These are phyloP conservation scores for Vitis amurensis DNA, from an alignment of 164 flowering plant species.

Conservation along the genomic window DNA sequence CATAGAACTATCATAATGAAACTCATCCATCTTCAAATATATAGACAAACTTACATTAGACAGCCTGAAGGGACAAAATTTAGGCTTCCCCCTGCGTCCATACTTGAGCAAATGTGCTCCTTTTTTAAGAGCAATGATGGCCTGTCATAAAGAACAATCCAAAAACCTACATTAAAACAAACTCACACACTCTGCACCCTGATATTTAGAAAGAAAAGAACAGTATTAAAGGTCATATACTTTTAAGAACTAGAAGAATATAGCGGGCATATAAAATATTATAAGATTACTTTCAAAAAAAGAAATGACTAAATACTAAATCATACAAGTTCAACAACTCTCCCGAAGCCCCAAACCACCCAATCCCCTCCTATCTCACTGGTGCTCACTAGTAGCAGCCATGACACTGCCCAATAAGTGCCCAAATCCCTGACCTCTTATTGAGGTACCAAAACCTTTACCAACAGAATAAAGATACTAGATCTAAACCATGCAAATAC, in stretches of 20 bases:
- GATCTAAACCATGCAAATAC: too few relatives aligned
- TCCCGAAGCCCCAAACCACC: too few relatives aligned
- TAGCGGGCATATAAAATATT: too few relatives aligned
- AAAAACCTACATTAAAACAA: constrained; percentile 10
- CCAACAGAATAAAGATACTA: too few relatives aligned
- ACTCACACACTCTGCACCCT: neutral
- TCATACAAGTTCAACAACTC: too few relatives aligned
- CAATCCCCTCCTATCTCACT: too few relatives aligned
- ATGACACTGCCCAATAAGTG: too few relatives aligned
- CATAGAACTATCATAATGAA: neutral
- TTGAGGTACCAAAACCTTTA: too few relatives aligned
- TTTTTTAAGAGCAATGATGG: constrained; percentile 83
- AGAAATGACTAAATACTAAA: neutral
- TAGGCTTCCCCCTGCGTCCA: constrained; percentile 87
- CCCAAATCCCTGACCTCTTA: too few relatives aligned
- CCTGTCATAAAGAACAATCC: constrained; percentile 39
- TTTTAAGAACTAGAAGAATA: neutral
- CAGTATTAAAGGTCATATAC: neutral
- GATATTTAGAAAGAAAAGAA: constrained; percentile 1
- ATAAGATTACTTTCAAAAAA: too few relatives aligned
- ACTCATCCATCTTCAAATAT: neutral
- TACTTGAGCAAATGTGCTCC: constrained; percentile 80
- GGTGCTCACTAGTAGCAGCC: too few relatives aligned
- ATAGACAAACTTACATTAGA: constrained; percentile 59
- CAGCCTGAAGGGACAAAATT: constrained; percentile 79